A percentile compares a stretch with the other conserved stretches of the same genome.
phyloP scores from a whole-genome alignment of 2,329 filamentous ascomycete genomes.

The Trichoderma semiorbis region DNA sequence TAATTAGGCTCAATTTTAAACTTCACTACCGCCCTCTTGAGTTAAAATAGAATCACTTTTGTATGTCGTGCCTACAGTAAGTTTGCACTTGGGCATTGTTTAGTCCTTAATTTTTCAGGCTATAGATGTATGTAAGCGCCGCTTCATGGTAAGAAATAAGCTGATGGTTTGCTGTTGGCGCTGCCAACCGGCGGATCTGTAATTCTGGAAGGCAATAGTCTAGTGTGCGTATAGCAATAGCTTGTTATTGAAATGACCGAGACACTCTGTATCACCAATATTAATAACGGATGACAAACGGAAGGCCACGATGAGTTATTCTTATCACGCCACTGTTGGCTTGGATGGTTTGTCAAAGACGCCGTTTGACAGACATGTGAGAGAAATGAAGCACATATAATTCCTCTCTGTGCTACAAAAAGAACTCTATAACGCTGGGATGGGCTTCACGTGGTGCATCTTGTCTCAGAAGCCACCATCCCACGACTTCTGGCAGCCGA shows the following conservation, averaged over 20 bases:
- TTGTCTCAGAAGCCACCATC: slow-evolving; percentile 25
- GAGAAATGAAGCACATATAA: not conserved
- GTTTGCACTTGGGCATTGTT: not conserved
- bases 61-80: not conserved
- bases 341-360: not conserved
- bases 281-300: not conserved
- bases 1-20: not conserved
- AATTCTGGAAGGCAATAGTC: not conserved
- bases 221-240: not conserved
- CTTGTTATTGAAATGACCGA: not conserved
- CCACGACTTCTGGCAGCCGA: slow-evolving; percentile 18
- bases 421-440: slow-evolving; percentile 21
- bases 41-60: not conserved
- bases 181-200: not conserved
- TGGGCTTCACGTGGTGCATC: slow-evolving; percentile 20
- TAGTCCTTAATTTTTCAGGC: not conserved
- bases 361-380: not conserved
- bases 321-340: not conserved
- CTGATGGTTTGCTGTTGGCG: not conserved
- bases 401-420: not conserved
- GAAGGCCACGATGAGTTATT: not conserved
- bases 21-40: not conserved
- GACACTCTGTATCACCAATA: not conserved
- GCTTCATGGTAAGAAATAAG: not conserved
- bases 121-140: not conserved